Evolutionary conservation across 257 asterid species (phyloP).

Genomic region (Solanum boliviense): DNA sequence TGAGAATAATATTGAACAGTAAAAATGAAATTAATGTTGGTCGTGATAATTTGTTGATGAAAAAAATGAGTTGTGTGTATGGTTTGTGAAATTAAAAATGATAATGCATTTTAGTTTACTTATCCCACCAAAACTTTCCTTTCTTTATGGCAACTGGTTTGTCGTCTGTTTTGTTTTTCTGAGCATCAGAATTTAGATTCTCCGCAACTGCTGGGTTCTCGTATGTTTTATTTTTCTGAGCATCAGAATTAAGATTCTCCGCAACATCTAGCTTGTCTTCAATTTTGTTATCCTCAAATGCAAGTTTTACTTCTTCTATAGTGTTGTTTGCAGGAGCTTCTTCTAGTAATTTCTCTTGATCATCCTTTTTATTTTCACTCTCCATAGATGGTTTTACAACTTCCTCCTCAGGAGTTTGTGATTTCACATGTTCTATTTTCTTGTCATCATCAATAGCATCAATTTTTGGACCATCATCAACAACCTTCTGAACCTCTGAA

Average conservation of each 20-base stretch:
- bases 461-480: neutral
- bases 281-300: neutral
- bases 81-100: neutral
- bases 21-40: neutral
- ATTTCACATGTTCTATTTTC: neutral
- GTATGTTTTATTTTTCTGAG: neutral
- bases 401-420: neutral
- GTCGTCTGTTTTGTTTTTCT: neutral
- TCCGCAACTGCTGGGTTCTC: neutral
- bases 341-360: neutral
- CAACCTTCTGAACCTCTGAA: neutral
- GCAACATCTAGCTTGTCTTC: neutral
- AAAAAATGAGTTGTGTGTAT: neutral
- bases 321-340: neutral
- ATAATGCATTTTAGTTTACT: neutral
- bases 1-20: neutral
- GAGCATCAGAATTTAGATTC: neutral
- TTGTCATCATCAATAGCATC: neutral
- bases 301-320: neutral
- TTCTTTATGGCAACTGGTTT: neutral
- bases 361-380: neutral
- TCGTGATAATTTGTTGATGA: neutral
- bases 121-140: neutral
- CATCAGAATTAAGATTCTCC: neutral
- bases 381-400: neutral